A percentile compares a stretch with the other conserved stretches of the same genome.
phyloP scores from a whole-genome alignment of 306 rosid genomes.

The Arachis hypogaea region DNA sequence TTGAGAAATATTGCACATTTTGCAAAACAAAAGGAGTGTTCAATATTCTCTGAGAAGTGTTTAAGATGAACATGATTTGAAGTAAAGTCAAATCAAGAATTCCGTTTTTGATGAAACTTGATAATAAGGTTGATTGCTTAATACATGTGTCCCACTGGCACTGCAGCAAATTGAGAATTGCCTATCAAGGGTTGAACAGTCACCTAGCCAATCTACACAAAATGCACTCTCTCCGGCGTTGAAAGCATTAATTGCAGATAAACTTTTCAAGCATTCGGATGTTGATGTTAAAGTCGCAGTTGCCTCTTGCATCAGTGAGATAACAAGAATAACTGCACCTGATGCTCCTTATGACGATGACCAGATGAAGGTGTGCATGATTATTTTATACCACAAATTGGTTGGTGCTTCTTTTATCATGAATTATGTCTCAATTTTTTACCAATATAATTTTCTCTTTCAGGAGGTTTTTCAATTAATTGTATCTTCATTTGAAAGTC shows the following conservation, averaged over 20 bases:
- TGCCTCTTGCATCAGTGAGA: slow-evolving; percentile 89
- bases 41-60: slow-evolving; percentile 2
- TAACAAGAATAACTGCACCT: slow-evolving; percentile 92
- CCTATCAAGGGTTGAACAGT: slow-evolving; percentile 75
- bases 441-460: slow-evolving; percentile 24
- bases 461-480: slow-evolving; percentile 83
- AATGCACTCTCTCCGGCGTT: slow-evolving; percentile 65
- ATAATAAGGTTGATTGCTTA: slow-evolving; percentile 25
- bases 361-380: slow-evolving; percentile 74
- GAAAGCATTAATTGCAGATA: slow-evolving; percentile 63
- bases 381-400: slow-evolving; percentile 2
- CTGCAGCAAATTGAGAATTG: slow-evolving; percentile 62
- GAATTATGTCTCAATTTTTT: slow-evolving; percentile 2
- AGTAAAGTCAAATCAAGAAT: neutral
- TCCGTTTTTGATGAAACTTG: neutral
- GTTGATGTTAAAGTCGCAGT: slow-evolving; percentile 80
- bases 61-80: neutral
- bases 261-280: slow-evolving; percentile 65
- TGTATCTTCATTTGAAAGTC: slow-evolving; percentile 87
- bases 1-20: neutral
- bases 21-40: neutral
- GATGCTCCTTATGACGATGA: slow-evolving; percentile 91
- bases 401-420: neutral
- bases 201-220: slow-evolving; percentile 69
- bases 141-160: slow-evolving; percentile 30